Conservation (phyloP, 164 flowering plant species). For the Vitis labrusca region DNA sequence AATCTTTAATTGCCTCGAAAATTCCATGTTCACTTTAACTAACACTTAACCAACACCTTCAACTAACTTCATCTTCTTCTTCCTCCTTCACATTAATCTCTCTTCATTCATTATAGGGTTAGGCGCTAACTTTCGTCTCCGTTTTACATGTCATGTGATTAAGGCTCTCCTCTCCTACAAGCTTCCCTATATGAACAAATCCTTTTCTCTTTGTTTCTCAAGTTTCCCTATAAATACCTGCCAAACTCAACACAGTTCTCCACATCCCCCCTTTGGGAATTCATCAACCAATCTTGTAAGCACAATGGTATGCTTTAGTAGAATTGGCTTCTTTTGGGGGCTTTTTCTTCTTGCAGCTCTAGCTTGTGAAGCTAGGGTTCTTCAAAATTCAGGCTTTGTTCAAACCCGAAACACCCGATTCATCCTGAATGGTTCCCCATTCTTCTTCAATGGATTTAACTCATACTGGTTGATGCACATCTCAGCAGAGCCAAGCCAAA, state of each 20-base stretch:
- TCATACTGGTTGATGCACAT: slow-evolving; percentile 56
- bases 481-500: slow-evolving; percentile 28
- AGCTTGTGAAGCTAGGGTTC: slow-evolving; percentile 8
- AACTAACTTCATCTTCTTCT: no score
- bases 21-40: no score
- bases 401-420: slow-evolving; percentile 24
- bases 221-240: no score
- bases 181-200: slow-evolving; percentile 1
- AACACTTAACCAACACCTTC: no score
- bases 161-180: background rate
- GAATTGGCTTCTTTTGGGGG: slow-evolving; percentile 12
- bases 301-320: slow-evolving; percentile 4
- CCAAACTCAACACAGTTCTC: no score
- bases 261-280: background rate
- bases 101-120: no score
- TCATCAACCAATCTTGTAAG: background rate
- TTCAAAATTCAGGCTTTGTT: slow-evolving; percentile 21
- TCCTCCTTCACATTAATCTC: no score
- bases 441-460: slow-evolving; percentile 49
- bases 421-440: slow-evolving; percentile 23
- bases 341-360: slow-evolving; percentile 36
- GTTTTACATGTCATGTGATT: no score
- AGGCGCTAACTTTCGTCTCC: no score
- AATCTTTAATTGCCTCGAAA: no score
- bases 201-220: no score